phyloP scores from a whole-genome alignment of 768 basidiomycete genomes.

The Suillus clintonianus region DNA sequence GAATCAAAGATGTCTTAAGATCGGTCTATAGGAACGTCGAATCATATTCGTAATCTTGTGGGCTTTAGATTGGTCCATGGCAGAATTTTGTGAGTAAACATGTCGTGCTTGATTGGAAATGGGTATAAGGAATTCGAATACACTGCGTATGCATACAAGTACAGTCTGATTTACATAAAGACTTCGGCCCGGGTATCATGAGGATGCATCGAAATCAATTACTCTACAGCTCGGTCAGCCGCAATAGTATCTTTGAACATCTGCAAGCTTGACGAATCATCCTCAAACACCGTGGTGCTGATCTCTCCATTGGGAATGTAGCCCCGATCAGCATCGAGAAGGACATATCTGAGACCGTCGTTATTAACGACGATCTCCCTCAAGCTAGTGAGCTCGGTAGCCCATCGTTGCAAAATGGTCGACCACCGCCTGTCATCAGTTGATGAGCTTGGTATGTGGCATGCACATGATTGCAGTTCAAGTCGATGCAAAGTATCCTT shows the following conservation, averaged over 20 bases:
- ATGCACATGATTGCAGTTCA: conserved; percentile 26
- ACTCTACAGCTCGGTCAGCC: not conserved
- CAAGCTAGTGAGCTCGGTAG: conserved; percentile 22
- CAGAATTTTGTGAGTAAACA: too few species aligned
- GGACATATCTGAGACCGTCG: conserved; percentile 20
- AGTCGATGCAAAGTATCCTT: conserved; percentile 24
- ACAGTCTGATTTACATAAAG: too few species aligned
- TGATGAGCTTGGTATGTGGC: conserved; percentile 18
- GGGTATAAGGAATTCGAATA: not conserved
- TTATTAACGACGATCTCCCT: conserved; percentile 21
- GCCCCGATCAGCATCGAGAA: conserved; percentile 21
- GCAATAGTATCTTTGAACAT: not conserved
- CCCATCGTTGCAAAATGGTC: conserved; percentile 26
- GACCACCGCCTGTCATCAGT: conserved; percentile 25
- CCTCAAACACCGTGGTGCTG: not conserved
- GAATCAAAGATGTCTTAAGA: too few species aligned
- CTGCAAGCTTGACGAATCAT: not conserved
- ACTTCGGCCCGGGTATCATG: too few species aligned
- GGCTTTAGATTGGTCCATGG: too few species aligned
- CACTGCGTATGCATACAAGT: not conserved
- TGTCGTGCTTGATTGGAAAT: not conserved
- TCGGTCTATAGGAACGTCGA: too few species aligned
- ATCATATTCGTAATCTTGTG: too few species aligned
- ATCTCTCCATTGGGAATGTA: conserved; percentile 19
- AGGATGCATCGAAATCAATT: not conserved